phyloP scores from a whole-genome alignment of 495 filamentous ascomycete species.

The Venustampulla echinocandica region DNA sequence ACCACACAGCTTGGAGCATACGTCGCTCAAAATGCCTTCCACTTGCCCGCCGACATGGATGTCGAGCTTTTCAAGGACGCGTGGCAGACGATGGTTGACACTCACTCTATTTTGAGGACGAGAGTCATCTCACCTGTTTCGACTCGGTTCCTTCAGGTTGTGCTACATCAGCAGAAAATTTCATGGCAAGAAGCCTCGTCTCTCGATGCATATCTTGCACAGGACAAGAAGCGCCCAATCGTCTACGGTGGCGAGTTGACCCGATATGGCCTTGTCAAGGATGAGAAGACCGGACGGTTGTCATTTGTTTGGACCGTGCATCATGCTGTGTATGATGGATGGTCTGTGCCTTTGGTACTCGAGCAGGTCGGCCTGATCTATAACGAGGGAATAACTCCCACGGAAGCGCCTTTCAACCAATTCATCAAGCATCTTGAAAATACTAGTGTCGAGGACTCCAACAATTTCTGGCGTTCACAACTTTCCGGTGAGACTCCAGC shows the following conservation, averaged over 20 bases:
- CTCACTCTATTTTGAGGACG: neutral
- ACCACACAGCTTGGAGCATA: conserved; percentile 56
- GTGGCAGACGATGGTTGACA: conserved; percentile 7
- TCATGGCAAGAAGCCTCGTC: conserved; percentile 5
- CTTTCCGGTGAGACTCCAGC: neutral
- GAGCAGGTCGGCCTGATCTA: conserved; percentile 5
- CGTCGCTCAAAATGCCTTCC: conserved; percentile 42
- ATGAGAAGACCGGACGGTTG: neutral
- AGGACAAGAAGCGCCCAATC: conserved; percentile 37
- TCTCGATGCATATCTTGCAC: conserved; percentile 41
- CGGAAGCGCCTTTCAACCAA: neutral
- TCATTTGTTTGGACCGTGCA: conserved; percentile 54
- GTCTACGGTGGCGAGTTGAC: conserved; percentile 41
- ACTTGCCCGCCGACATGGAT: conserved; percentile 32
- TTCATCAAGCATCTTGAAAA: neutral
- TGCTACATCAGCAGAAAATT: neutral
- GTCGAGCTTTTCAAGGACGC: neutral
- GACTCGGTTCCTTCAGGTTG: neutral
- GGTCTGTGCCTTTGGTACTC: conserved; percentile 46
- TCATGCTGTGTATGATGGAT: conserved; percentile 61
- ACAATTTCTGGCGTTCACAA: neutral
- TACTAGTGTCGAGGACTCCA: neutral
- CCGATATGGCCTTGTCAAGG: conserved; percentile 15
- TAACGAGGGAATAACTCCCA: neutral
- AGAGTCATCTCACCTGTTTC: neutral